Base-by-base conservation (phyloP, 139 green algal genomes). In the Bryopsis sp. region DNA sequence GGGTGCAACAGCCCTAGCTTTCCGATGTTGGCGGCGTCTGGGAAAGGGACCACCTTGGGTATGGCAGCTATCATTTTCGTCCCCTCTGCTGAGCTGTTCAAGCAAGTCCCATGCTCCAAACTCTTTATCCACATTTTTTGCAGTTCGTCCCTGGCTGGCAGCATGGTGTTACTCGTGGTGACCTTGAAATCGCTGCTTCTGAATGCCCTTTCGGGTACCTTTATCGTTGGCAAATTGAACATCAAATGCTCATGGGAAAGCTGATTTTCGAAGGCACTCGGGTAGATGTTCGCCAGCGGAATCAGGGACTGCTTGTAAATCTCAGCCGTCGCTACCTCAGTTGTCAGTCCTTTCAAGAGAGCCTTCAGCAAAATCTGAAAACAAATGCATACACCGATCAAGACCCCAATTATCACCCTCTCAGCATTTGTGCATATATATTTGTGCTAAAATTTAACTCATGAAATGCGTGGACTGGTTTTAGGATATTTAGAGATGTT, bases 111-210 rank as follows among this genome's bases (percentile, higher is more conserved):
- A 26, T 65, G 39, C 24, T 6, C 31, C 7, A 65, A 33, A 26
- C n/a, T 22, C 4, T 39, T 39, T 5, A 65, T 4, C 58, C 58
- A 65, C 58, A 65, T 65, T 26, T 39, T 26, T 39, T 65, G 6
- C 29, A 65, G 31, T 15, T 26, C 7, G 32, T 22, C 58, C 4
- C 32, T 31, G 4, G 29, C 43, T 7, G 58, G 58, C 19, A 65
- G 39, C 29, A 65, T 26, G 39, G 39, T 6, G n/a, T 65, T 39
- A 33, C 7, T 46, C 8, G 58, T 33, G 6, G 8, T 26, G 29
- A 65, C 58, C 28, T 65, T 65, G 58, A 47, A 65, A 11, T 65
- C 58, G n/a, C 32, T 47, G 8, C 43, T 65, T 65, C 32, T 33
- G 43, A 65, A 65, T 39, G 58, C 58, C 58, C 58, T 47, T 65